Evolutionary conservation across 257 asterid species (phyloP), one percentile per base, ranked within the genome.

Genomic region (Ajuga chamaepitys): DNA sequence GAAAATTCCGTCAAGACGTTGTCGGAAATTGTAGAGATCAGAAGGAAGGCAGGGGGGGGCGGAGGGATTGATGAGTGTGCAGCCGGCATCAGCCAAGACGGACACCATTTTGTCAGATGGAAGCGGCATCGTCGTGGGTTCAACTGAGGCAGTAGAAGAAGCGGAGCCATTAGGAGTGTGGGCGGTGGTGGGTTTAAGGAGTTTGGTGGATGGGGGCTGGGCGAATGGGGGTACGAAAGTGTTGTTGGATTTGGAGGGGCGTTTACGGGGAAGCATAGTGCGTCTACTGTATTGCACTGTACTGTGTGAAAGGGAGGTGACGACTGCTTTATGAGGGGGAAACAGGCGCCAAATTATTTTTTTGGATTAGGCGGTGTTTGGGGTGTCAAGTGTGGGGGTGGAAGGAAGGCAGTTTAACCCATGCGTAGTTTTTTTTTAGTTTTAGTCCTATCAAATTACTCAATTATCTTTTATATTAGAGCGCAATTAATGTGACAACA

Each of bases 51-150:
- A 80, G 7, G 95, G 89, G 6, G 95, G 95, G 0, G 86, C 91
- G 28, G 77, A 42, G 24, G 86, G 83, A 74, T 82, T 85, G 56
- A 72, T 76, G 46, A 89, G 74, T 8, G 95, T 84, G 72, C 95
- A 89, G 3, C 95, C 97, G 6, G 87, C 89, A 34, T 82, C 95
- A 1, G 97, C 97, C 64, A 89, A 73, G 50, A 87, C 77, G 17
- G 95, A 62, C 42, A 77, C 80, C 81, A 87, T 80, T 28, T 64
- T 69, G 55, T 82, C 82, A 1, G 70, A 28, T 1, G 80, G 64
- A 17, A 10, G 51, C 69, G 69, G 70, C 60, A 64, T 40, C 62
- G 56, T 9, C 21, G 24, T 8, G 28, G 60, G 51, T 2, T 72
- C 70, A 13, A 9, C 25, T 11, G 81, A 63, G 35, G 67, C 70